A percentile compares a stretch with the other conserved stretches of the same genome.
phyloP scores from a whole-genome alignment of 2,329 filamentous ascomycete species.

The Colletotrichum musae region DNA sequence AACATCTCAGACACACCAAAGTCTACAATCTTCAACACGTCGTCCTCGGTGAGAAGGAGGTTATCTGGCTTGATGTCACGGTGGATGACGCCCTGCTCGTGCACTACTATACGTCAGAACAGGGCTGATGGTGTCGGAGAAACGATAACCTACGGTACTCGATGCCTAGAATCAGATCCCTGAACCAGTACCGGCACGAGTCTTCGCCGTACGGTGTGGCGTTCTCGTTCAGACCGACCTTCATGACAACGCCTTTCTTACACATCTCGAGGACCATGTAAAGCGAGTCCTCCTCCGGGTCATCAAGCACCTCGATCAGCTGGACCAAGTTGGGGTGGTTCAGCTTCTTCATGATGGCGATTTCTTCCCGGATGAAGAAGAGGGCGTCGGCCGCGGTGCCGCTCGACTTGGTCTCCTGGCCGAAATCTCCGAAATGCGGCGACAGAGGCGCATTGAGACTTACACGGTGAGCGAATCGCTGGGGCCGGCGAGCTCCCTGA shows the following conservation, averaged over 20 bases:
- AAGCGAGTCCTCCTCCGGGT: constrained; percentile 93
- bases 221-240: constrained; percentile 87
- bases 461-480: constrained; percentile 47
- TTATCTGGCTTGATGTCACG: constrained; percentile 99
- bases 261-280: constrained; percentile 99
- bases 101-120: constrained; percentile 68
- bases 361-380: constrained; percentile 93
- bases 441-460: constrained; percentile 47
- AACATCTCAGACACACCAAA: constrained; percentile 99
- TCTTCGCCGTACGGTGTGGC: constrained; percentile 88
- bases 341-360: constrained; percentile 99
- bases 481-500: constrained; percentile 64
- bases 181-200: constrained; percentile 90
- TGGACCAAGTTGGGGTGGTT: constrained; percentile 95
- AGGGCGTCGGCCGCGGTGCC: constrained; percentile 64
- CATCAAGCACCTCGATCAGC: constrained; percentile 93
- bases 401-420: constrained; percentile 20
- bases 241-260: constrained; percentile 98
- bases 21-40: constrained; percentile 96
- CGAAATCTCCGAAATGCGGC: constrained; percentile 44
- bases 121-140: too few species aligned
- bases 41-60: constrained; percentile 87
- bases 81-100: constrained; percentile 94
- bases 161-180: constrained; percentile 93
- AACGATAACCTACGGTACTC: constrained; percentile 80